Conservation (phyloP, 2,329 filamentous ascomycete species). For the Seiridium cupressi region DNA sequence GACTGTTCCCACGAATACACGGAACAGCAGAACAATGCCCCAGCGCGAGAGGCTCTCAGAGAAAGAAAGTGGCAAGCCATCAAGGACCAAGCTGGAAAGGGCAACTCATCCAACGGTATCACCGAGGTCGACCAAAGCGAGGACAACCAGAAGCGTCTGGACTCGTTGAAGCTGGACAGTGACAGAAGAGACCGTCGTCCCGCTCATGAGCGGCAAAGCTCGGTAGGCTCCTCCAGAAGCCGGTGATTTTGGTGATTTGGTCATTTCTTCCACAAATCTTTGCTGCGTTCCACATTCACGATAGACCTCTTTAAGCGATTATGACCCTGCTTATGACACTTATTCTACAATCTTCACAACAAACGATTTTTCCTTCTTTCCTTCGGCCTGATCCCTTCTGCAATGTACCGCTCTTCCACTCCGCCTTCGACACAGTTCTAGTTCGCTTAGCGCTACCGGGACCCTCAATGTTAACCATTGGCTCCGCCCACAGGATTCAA, state of each 20-base stretch:
- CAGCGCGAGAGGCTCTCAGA: constrained; percentile 77
- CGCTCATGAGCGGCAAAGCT: constrained; percentile 59
- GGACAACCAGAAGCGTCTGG: constrained; percentile 82
- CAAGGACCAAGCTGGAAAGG: constrained; percentile 73
- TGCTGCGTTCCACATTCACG: constrained; percentile 19
- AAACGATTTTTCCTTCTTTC: neutral
- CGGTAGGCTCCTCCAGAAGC: constrained; percentile 52
- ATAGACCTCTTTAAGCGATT: constrained; percentile 25
- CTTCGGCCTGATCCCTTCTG: neutral
- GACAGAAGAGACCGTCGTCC: constrained; percentile 57
- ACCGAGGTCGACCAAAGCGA: constrained; percentile 76
- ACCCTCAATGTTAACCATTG: constrained; percentile 3
- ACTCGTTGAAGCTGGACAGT: constrained; percentile 85
- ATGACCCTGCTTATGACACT: constrained; percentile 17
- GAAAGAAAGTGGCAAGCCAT: constrained; percentile 89
- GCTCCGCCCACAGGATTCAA: neutral
- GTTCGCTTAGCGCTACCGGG: neutral
- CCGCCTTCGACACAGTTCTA: constrained; percentile 1
- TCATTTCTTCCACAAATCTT: constrained; percentile 14
- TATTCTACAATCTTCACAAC: constrained; percentile 4
- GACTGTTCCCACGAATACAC: constrained; percentile 98
- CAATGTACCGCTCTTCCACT: constrained; percentile 1
- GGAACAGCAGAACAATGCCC: constrained; percentile 89
- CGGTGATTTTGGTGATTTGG: constrained; percentile 33
- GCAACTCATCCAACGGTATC: constrained; percentile 46